A percentile compares a stretch with the other conserved stretches of the same genome.
These are phyloP conservation scores for Xylaria castorea DNA, from an alignment of 495 filamentous ascomycete genomes.

Conservation along the genomic window DNA sequence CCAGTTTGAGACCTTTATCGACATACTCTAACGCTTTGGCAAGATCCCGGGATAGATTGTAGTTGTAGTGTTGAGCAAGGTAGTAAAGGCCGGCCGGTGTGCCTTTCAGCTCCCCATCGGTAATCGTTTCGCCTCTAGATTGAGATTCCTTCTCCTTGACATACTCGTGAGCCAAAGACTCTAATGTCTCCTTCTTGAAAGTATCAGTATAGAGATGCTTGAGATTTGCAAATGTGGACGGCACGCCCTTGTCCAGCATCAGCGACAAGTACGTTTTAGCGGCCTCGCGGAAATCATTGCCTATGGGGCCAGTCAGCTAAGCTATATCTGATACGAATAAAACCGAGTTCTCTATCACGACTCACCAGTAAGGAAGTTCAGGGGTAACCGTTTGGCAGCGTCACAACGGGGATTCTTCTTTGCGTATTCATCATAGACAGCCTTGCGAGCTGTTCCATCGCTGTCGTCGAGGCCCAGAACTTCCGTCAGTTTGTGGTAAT, in stretches of 20 bases:
- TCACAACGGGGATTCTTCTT: slow-evolving; percentile 82
- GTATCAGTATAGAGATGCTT: slow-evolving; percentile 85
- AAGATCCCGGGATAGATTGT: slow-evolving; percentile 83
- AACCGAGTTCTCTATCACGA: slow-evolving; percentile 3
- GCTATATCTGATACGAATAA: neutral
- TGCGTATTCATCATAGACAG: slow-evolving; percentile 82
- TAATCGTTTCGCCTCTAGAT: slow-evolving; percentile 45
- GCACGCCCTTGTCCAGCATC: slow-evolving; percentile 95
- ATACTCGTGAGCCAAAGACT: slow-evolving; percentile 81
- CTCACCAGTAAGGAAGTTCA: slow-evolving; percentile 85
- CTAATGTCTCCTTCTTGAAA: slow-evolving; percentile 76
- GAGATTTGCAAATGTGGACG: slow-evolving; percentile 93
- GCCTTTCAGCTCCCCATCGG: slow-evolving; percentile 69
- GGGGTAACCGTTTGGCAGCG: slow-evolving; percentile 82
- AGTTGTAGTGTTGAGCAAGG: slow-evolving; percentile 96
- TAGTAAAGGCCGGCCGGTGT: slow-evolving; percentile 84
- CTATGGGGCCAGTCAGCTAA: slow-evolving; percentile 44
- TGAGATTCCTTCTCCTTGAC: slow-evolving; percentile 59
- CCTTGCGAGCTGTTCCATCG: slow-evolving; percentile 67
- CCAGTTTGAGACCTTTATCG: slow-evolving; percentile 79
- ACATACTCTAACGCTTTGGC: slow-evolving; percentile 81
- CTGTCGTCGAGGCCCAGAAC: slow-evolving; percentile 67
- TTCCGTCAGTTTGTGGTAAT: slow-evolving; percentile 79
- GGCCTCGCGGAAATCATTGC: slow-evolving; percentile 79
- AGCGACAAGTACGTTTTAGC: slow-evolving; percentile 81